Base-by-base conservation (phyloP, 495 filamentous ascomycete species). In the Bacidia gigantensis region DNA sequence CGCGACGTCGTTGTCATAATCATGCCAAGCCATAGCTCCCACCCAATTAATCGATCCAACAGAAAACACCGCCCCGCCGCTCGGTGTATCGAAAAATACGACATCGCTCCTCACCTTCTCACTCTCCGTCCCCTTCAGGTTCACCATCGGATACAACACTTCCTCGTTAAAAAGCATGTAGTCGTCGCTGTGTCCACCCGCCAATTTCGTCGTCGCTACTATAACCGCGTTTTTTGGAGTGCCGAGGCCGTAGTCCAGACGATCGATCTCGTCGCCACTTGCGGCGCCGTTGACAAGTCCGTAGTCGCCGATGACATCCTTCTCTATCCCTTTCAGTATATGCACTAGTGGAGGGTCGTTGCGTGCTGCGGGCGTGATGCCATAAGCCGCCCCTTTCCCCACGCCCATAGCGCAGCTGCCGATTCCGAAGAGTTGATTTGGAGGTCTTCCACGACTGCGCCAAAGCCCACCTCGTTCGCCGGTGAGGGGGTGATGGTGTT, bases 81-180 rank as follows among this genome's bases (percentile, higher is more conserved):
- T 53, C 10, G 51, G 38, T 12, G 55, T 60, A 10, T 60, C 58
- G 26, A 62, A 62, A 45, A 56, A 60, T 11, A 64, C 58, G 10
- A 63, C 51, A 50, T 64, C 62, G 45, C 62, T 64, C 22, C 62
- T 21, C 46, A 64, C 53, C 12, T 56, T 52, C 17, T 60, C 53
- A 14, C 54, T 55, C 17, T 46, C 56, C 9, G 58, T 59, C 17
- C 61, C 62, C 20, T 56, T 52, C 23, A 56, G 62, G 29, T 60
- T 58, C 22, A 65, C 49, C 59, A 62, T 63, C 11, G 63, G 64
- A 23, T 58, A 65, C 43, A 60, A 50, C 10, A 56, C 46, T 14
- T 66, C 64, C 46, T 66, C 64, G 49, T 62, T 63, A 32, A 63
- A 63, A 29, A 66, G 49, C 44, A 60, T 57, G 50, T 60, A 66